phyloP scores from a whole-genome alignment of 1,284 basidiomycete species.

The Sporisorium graminicola region DNA sequence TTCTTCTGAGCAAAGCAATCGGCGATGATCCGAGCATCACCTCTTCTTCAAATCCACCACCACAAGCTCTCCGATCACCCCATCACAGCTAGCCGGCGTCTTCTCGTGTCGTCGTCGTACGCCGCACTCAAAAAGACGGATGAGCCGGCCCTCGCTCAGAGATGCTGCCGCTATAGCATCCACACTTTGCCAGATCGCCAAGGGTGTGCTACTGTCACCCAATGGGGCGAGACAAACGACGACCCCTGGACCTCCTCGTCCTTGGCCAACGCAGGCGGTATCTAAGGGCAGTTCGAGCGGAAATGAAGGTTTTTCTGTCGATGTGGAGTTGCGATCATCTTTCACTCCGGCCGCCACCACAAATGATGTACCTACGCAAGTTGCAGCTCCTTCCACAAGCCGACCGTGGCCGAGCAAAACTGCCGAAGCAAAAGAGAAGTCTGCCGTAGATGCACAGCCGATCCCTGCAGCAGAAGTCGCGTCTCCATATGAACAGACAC shows the following conservation, averaged over 20 bases:
- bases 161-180: constrained; percentile 53
- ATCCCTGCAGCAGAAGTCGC: not conserved
- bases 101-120: not conserved
- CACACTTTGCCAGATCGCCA: constrained; percentile 41
- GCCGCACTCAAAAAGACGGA: not conserved
- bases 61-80: not conserved
- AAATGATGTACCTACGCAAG: not conserved
- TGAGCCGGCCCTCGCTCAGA: constrained; percentile 42
- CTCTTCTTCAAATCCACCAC: not conserved
- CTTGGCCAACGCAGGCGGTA: constrained; percentile 30
- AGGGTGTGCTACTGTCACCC: constrained; percentile 33
- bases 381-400: constrained; percentile 3
- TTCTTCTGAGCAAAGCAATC: constrained; percentile 12
- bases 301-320: not conserved
- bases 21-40: not conserved
- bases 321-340: not conserved
- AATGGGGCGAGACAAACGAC: constrained; percentile 17
- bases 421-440: not conserved
- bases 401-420: constrained; percentile 33
- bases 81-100: not conserved
- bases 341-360: not conserved
- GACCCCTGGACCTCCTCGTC: constrained; percentile 9
- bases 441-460: not conserved
- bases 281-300: not conserved
- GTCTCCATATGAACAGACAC: not conserved